Conservation (phyloP, 2,329 filamentous ascomycete genomes). For the Zymoseptoria pseudotritici region DNA sequence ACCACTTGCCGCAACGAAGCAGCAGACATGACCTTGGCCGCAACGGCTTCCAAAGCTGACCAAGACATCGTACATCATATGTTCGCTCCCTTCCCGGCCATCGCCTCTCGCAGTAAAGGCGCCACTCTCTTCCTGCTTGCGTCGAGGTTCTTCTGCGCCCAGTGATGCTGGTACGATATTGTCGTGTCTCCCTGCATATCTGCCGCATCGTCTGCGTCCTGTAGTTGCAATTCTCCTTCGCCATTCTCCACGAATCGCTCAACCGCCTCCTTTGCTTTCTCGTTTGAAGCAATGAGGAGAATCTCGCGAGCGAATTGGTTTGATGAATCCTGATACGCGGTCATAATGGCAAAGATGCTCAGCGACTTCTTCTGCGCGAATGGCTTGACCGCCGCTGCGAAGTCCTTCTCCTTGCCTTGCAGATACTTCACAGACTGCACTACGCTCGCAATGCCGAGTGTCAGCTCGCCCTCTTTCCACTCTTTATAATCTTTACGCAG, state of each 20-base stretch:
- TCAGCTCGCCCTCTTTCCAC: constrained; percentile 53
- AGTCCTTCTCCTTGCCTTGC: constrained; percentile 45
- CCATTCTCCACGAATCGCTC: constrained; percentile 47
- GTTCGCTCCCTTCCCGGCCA: constrained; percentile 14
- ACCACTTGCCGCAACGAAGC: background rate
- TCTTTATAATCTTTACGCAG: constrained; percentile 80
- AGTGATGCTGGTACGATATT: constrained; percentile 45
- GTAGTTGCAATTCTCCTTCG: constrained; percentile 48
- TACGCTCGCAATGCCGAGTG: constrained; percentile 60
- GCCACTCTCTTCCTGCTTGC: constrained; percentile 58
- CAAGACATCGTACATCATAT: background rate
- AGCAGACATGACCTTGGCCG: background rate
- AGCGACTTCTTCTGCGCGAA: constrained; percentile 53
- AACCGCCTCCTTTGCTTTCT: constrained; percentile 44
- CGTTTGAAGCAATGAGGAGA: constrained; percentile 53
- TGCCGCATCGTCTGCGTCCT: constrained; percentile 42
- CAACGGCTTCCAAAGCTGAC: background rate
- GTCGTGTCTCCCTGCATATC: constrained; percentile 35
- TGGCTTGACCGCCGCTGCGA: constrained; percentile 43
- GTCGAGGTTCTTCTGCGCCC: constrained; percentile 55
- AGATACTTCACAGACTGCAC: constrained; percentile 58
- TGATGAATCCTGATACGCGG: constrained; percentile 47
- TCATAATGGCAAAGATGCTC: constrained; percentile 63
- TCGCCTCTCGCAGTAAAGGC: constrained; percentile 48
- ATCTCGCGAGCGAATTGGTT: constrained; percentile 59